Evolutionary conservation across 108 stramenopile species (phyloP).

Genomic region (Fragilaria radians): DNA sequence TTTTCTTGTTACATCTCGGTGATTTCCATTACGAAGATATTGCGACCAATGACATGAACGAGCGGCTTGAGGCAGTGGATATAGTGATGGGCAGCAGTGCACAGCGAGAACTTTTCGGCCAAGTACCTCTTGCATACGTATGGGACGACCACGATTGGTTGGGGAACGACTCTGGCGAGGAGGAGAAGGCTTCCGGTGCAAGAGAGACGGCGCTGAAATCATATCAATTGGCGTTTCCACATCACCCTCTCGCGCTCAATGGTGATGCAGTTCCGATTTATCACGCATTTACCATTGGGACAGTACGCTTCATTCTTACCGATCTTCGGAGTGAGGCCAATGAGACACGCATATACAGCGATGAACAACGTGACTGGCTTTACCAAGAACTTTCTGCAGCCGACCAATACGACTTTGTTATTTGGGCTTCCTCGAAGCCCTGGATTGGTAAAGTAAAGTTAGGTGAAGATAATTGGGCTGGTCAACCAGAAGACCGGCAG

Average conservation of each 20-base stretch:
- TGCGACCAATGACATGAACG: slow-evolving; percentile 21
- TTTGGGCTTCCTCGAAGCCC: slow-evolving; percentile 41
- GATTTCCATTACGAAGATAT: slow-evolving; percentile 57
- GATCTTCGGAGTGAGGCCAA: slow-evolving; percentile 41
- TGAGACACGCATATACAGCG: slow-evolving; percentile 28
- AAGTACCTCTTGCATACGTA: slow-evolving; percentile 37
- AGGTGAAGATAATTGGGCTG: slow-evolving; percentile 39
- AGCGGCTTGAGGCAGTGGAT: slow-evolving; percentile 34
- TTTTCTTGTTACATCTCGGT: slow-evolving; percentile 42
- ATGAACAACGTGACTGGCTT: slow-evolving; percentile 38
- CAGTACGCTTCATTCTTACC: slow-evolving; percentile 46
- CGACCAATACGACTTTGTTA: slow-evolving; percentile 46
- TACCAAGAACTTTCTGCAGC: slow-evolving; percentile 32
- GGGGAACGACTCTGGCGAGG: slow-evolving; percentile 31
- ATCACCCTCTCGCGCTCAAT: slow-evolving; percentile 17
- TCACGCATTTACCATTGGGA: slow-evolving; percentile 56
- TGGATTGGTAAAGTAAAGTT: slow-evolving; percentile 39
- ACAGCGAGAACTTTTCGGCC: slow-evolving; percentile 30
- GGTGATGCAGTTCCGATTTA: slow-evolving; percentile 20
- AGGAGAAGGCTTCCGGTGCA: slow-evolving; percentile 6
- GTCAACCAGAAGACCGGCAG: slow-evolving; percentile 22
- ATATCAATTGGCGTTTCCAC: slow-evolving; percentile 34
- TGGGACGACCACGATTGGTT: slow-evolving; percentile 64
- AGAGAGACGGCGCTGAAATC: slow-evolving; percentile 20
- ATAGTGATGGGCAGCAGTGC: slow-evolving; percentile 39